Percentiles rank a stretch among this genome's conserved stretches.
Evolutionary conservation across 1,284 basidiomycete genomes (phyloP).

Genomic region (Schizophyllum amplum): DNA sequence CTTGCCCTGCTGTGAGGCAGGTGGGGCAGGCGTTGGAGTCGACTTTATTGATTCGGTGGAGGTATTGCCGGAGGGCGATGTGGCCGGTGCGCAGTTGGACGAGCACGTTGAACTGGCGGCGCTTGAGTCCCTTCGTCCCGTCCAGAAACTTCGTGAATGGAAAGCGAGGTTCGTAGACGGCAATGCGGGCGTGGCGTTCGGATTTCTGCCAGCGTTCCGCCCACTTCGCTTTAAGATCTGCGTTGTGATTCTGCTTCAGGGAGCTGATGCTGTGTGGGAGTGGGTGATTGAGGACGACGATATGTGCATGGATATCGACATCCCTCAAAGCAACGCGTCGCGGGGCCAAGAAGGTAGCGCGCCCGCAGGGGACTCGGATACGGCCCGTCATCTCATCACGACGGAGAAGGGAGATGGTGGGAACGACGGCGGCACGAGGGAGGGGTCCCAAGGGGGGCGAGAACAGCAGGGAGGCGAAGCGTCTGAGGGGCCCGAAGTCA

Average conservation of each 20-base stretch:
- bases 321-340: no score
- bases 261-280: not conserved
- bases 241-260: not conserved
- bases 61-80: slow-evolving; percentile 1
- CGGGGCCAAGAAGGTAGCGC: no score
- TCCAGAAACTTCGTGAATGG: not conserved
- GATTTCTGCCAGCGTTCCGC: not conserved
- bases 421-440: no score
- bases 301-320: no score
- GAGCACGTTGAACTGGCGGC: not conserved
- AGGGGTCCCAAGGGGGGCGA: no score
- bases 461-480: no score
- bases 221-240: not conserved
- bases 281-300: not conserved
- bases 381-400: no score
- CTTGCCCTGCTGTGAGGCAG: not conserved
- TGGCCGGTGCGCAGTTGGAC: slow-evolving; percentile 3
- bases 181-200: not conserved
- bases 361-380: no score
- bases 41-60: not conserved
- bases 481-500: no score
- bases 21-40: not conserved
- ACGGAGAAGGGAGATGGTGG: no score
- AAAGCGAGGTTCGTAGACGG: not conserved
- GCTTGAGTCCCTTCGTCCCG: not conserved